Evolutionary conservation across 257 asterid genomes (phyloP).

Genomic region (Nicotiana undulata): DNA sequence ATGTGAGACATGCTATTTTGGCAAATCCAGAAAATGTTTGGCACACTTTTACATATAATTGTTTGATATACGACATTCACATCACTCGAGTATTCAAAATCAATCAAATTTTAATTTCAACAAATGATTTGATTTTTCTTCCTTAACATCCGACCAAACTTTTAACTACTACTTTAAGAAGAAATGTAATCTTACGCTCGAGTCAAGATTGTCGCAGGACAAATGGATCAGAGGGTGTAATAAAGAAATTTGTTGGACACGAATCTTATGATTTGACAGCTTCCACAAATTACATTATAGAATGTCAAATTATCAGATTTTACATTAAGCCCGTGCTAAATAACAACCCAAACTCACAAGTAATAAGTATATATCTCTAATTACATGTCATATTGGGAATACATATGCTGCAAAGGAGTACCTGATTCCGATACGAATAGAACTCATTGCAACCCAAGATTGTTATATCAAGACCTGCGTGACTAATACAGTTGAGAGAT

Average conservation of each 20-base stretch:
- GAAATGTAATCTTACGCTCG: background rate
- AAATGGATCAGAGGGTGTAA: background rate
- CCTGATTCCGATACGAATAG: constrained; percentile 94
- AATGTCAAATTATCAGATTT: background rate
- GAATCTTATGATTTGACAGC: background rate
- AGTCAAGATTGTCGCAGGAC: background rate
- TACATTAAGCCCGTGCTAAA: background rate
- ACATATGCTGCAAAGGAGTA: constrained; percentile 9
- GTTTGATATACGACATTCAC: background rate
- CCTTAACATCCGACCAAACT: background rate
- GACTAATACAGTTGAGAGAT: constrained; percentile 30
- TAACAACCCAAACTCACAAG: background rate
- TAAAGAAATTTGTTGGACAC: background rate
- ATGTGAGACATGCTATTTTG: background rate
- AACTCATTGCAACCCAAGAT: constrained; percentile 91
- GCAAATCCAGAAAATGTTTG: background rate
- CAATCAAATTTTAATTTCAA: background rate
- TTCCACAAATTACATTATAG: background rate
- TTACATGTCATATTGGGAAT: background rate
- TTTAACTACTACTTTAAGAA: background rate
- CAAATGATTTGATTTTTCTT: background rate
- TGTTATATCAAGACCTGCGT: constrained; percentile 88
- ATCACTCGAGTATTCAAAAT: background rate
- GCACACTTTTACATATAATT: background rate
- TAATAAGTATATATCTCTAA: background rate